phyloP scores from a whole-genome alignment of 2,329 filamentous ascomycete genomes.

The Alternaria brassicicola region DNA sequence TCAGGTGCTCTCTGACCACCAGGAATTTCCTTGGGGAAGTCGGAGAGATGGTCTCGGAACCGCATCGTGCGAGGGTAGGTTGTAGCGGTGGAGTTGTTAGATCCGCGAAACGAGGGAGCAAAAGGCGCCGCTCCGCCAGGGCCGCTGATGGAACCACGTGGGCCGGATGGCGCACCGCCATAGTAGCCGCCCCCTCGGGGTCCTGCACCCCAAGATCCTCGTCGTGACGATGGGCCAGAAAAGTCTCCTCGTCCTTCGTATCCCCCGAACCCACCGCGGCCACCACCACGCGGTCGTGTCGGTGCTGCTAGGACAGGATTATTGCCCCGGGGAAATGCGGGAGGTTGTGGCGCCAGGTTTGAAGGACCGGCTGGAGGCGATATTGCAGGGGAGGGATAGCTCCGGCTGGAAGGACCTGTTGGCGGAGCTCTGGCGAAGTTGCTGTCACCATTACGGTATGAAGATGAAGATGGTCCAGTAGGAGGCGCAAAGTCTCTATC shows the following conservation, averaged over 20 bases:
- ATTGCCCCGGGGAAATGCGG: conserved; percentile 42
- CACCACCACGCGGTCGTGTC: conserved; percentile 49
- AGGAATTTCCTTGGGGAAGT: conserved; percentile 53
- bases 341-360: conserved; percentile 38
- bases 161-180: conserved; percentile 43
- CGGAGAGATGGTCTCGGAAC: conserved; percentile 52
- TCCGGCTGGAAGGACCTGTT: conserved; percentile 47
- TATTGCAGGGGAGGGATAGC: conserved; percentile 47
- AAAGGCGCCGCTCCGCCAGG: conserved; percentile 37
- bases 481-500: conserved; percentile 48
- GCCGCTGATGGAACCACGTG: conserved; percentile 37
- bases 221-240: conserved; percentile 39
- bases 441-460: conserved; percentile 46
- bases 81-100: conserved; percentile 51
- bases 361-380: conserved; percentile 50
- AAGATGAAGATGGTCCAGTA: conserved; percentile 41
- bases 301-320: conserved; percentile 50
- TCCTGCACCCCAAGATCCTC: conserved; percentile 45
- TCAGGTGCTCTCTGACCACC: conserved; percentile 54
- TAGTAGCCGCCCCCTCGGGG: conserved; percentile 40
- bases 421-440: conserved; percentile 47
- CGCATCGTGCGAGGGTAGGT: conserved; percentile 57
- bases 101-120: conserved; percentile 50
- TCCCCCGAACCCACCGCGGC: conserved; percentile 48
- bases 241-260: conserved; percentile 48